Percentiles rank a stretch among this genome's conserved stretches.
These are phyloP conservation scores for Gonium pectorale DNA, from an alignment of 139 green algal genomes.

Conservation along the genomic window DNA sequence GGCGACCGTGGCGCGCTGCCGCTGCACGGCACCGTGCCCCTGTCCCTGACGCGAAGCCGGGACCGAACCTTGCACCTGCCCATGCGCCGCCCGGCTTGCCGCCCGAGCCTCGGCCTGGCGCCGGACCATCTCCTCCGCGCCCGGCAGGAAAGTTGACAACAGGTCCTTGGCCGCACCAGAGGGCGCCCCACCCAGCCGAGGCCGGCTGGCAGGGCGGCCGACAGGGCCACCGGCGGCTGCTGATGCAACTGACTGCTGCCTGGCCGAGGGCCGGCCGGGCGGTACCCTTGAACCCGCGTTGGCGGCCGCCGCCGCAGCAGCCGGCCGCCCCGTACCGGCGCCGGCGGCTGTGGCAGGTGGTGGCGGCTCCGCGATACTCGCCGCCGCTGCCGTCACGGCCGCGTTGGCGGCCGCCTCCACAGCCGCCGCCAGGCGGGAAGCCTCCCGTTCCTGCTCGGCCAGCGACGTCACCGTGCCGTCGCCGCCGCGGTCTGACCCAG, in stretches of 20 bases:
- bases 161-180: slow-evolving; percentile 2
- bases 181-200: no score
- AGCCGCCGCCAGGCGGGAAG: neutral
- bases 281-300: no score
- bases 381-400: neutral
- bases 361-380: neutral
- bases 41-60: neutral
- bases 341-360: neutral
- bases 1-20: no score
- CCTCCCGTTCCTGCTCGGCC: neutral
- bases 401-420: neutral
- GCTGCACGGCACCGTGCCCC: neutral
- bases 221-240: no score
- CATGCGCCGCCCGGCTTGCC: neutral
- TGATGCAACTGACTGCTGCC: no score
- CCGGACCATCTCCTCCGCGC: neutral
- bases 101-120: neutral
- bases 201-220: no score
- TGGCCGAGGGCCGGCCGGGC: no score
- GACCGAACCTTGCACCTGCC: neutral
- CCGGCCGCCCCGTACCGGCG: neutral
- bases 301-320: no score
- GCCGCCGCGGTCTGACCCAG: neutral
- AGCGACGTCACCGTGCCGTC: neutral
- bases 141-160: slow-evolving; percentile 14